A percentile compares a stretch with the other conserved stretches of the same genome.
These are phyloP conservation scores for Verticillium albo-atrum DNA, from an alignment of 2,329 filamentous ascomycete genomes.

Conservation along the genomic window DNA sequence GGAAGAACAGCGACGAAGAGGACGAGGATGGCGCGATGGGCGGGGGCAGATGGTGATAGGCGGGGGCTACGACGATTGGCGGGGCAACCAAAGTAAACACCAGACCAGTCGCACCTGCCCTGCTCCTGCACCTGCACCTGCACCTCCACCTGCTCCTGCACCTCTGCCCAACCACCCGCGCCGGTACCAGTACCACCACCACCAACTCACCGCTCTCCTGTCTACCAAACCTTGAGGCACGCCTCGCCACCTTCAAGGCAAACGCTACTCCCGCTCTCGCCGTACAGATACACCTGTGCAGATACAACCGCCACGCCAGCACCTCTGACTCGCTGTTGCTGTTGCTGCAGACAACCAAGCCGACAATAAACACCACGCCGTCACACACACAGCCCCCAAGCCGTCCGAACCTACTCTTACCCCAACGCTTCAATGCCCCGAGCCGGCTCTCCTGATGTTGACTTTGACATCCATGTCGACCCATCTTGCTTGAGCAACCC, in stretches of 20 bases:
- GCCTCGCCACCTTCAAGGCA: neutral
- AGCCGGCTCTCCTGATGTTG: constrained; percentile 20
- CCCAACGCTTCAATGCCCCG: neutral
- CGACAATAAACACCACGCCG: neutral
- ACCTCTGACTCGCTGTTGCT: neutral
- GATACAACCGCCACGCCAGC: neutral
- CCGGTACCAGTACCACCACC: neutral
- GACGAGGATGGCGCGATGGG: neutral
- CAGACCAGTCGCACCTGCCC: neutral
- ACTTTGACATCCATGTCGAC: constrained; percentile 47
- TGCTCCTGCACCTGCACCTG: neutral
- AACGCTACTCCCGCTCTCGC: neutral
- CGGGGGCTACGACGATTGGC: neutral
- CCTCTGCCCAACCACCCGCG: neutral
- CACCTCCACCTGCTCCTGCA: neutral
- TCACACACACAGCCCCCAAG: neutral
- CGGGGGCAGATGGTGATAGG: neutral
- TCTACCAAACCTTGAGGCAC: neutral
- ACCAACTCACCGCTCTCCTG: neutral
- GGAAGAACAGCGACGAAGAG: neutral
- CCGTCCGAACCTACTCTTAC: neutral
- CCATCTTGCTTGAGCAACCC: constrained; percentile 35
- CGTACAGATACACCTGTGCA: neutral
- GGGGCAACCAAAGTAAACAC: neutral
- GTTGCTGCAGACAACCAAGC: neutral